Conservation (phyloP, 2,329 filamentous ascomycete genomes). For the Lecanicillium sp. region DNA sequence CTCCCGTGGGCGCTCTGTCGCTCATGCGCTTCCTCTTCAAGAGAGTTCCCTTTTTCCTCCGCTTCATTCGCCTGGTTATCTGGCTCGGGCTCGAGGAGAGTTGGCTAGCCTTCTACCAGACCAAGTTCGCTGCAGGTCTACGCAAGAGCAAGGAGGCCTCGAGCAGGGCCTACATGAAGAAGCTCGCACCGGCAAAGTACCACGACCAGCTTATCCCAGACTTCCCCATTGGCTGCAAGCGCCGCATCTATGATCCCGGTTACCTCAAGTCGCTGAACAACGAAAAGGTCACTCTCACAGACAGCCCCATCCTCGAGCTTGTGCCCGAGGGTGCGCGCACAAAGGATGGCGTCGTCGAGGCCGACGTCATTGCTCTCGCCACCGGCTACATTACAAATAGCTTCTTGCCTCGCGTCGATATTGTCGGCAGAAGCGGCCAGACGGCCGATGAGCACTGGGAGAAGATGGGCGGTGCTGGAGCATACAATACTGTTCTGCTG, state of each 20-base stretch:
- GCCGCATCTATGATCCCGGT: slow-evolving; percentile 52
- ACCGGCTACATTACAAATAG: slow-evolving; percentile 54
- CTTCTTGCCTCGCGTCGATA: slow-evolving; percentile 47
- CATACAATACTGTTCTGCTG: slow-evolving; percentile 53
- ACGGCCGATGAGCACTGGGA: slow-evolving; percentile 51
- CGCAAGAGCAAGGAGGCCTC: slow-evolving; percentile 31
- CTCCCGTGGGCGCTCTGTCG: slow-evolving; percentile 20
- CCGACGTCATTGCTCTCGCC: slow-evolving; percentile 56
- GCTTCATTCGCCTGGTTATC: slow-evolving; percentile 37
- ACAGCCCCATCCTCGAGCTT: slow-evolving; percentile 43
- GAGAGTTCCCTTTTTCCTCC: slow-evolving; percentile 39
- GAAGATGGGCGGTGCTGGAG: slow-evolving; percentile 52
- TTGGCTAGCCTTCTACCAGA: slow-evolving; percentile 32
- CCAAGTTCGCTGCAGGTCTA: slow-evolving; percentile 28
- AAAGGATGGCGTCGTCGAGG: slow-evolving; percentile 36
- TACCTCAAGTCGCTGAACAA: slow-evolving; percentile 50
- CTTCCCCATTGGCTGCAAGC: slow-evolving; percentile 57
- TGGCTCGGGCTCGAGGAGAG: slow-evolving; percentile 31
- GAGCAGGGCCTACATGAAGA: slow-evolving; percentile 36
- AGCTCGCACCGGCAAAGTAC: slow-evolving; percentile 50
- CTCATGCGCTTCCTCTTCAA: slow-evolving; percentile 31
- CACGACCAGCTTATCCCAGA: slow-evolving; percentile 56
- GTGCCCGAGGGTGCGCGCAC: slow-evolving; percentile 34
- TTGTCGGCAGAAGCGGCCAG: slow-evolving; percentile 45
- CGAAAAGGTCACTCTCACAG: slow-evolving; percentile 40